Conservation (phyloP, 345 rosid genomes). For the Syzygium grande region DNA sequence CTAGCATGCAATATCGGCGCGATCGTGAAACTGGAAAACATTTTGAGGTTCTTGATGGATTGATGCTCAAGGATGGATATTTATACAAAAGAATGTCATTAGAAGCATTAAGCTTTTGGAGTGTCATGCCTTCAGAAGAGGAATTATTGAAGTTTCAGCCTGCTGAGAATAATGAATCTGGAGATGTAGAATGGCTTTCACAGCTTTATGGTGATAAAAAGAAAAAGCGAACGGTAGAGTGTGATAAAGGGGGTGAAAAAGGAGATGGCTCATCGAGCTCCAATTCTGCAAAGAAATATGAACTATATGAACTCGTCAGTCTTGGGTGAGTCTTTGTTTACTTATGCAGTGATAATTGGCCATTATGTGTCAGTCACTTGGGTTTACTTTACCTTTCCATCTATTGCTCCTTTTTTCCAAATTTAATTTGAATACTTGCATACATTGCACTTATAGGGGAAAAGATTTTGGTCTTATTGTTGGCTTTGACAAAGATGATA, state of each 20-base stretch:
- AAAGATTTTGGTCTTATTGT: slow-evolving; percentile 88
- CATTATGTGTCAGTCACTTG: not conserved
- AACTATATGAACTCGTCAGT: slow-evolving; percentile 62
- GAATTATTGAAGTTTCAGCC: slow-evolving; percentile 73
- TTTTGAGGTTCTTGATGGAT: slow-evolving; percentile 70
- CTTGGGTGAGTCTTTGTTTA: slow-evolving; percentile 47
- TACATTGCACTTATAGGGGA: slow-evolving; percentile 39
- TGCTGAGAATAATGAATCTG: slow-evolving; percentile 51
- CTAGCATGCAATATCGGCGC: slow-evolving; percentile 68
- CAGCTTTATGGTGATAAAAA: slow-evolving; percentile 77
- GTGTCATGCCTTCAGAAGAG: slow-evolving; percentile 64
- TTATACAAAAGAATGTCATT: slow-evolving; percentile 66
- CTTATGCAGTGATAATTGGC: slow-evolving; percentile 1
- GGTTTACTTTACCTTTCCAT: not conserved
- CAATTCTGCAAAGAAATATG: slow-evolving; percentile 32
- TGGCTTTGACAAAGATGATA: slow-evolving; percentile 76
- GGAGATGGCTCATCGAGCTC: slow-evolving; percentile 63
- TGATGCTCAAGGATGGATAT: slow-evolving; percentile 91
- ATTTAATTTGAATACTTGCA: not conserved
- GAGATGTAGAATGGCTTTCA: slow-evolving; percentile 76
- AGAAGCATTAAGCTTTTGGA: slow-evolving; percentile 67
- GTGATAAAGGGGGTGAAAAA: slow-evolving; percentile 48
- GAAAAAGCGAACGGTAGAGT: slow-evolving; percentile 35
- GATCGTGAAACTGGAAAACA: slow-evolving; percentile 71
- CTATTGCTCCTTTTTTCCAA: not conserved